Evolutionary conservation across 306 rosid genomes (phyloP), one percentile per base, ranked within the genome.

Genomic region (Quercus gilva): DNA sequence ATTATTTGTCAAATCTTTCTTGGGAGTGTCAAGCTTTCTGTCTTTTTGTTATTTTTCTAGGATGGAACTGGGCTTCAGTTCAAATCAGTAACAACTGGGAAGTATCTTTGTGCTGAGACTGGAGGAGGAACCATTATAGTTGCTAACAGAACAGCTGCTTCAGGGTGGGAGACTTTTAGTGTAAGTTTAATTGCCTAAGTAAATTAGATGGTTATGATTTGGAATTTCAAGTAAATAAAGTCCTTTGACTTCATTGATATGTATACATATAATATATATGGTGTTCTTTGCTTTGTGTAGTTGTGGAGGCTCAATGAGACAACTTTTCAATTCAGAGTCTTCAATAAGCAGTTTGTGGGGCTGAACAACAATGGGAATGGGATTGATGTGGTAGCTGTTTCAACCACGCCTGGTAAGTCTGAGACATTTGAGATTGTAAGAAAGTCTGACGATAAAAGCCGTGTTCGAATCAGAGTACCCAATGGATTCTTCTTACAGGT

Each of bases 111-210:
- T 58, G 92, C 97, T 3, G 97, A 93, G 67, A 51, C 20, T 1
- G 94, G 97, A 52, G 98, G 98, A 76, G 97, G 93, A 85, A 83
- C 86, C 64, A 87, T 82, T 73, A 71, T 91, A 14, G 98, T 90
- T 60, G 94, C 93, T n/a, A 90, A 93, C 65, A 87, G 97, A 63
- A 74, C 89, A 2, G 13, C 82, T 14, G 88, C 93, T 82, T 88
- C 94, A 0, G 79, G 86, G 64, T 93, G 97, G 98, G 97, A 93
- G 88, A 90, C 87, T 59, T 93, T 90, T 69, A 75, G 5, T 49
- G 93, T 91, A 58, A 73, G 87, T 15, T 45, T 45, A 45, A 12
- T 45, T 45, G 15, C 53, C 53, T 11, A 0, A 13, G 4, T 21
- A 0, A 45, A 19, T 49, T 18, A 37, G 6, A 25, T 3, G 10